Evolutionary conservation across 2,329 filamentous ascomycete genomes (phyloP).

Genomic region (Fusarium sp.): DNA sequence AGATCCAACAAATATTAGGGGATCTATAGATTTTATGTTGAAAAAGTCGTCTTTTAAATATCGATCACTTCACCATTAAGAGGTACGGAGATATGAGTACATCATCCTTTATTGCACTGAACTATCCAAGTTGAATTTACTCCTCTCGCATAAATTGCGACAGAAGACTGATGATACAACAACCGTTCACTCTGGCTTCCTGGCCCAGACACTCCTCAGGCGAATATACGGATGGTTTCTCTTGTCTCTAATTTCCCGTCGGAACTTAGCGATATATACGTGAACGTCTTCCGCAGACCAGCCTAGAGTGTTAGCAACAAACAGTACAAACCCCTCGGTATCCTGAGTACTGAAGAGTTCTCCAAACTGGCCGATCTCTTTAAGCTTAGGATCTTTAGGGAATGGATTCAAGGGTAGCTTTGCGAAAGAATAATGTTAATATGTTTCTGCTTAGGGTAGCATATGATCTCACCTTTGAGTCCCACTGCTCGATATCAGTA

Average conservation of each 20-base stretch:
- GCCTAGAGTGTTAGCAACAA: constrained; percentile 38
- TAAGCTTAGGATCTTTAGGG: constrained; percentile 36
- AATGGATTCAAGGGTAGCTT: constrained; percentile 36
- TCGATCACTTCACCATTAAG: too few relatives aligned
- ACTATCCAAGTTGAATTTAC: neutral
- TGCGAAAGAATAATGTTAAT: neutral
- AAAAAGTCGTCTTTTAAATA: too few relatives aligned
- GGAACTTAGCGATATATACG: constrained; percentile 35
- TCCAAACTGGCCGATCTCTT: constrained; percentile 40
- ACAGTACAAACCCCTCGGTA: constrained; percentile 36
- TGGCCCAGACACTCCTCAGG: constrained; percentile 19
- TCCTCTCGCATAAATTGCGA: neutral
- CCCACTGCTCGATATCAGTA: constrained; percentile 36
- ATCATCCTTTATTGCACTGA: neutral
- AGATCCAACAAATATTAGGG: too few relatives aligned
- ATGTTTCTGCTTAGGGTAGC: accelerated
- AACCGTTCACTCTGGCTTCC: constrained; percentile 9
- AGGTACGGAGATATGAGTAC: neutral
- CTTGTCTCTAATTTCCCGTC: constrained; percentile 28
- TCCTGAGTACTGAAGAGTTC: constrained; percentile 40
- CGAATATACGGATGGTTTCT: constrained; percentile 33
- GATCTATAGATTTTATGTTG: too few relatives aligned
- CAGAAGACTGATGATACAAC: neutral
- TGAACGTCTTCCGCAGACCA: constrained; percentile 31
- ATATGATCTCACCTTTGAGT: constrained; percentile 20